A percentile compares a stretch with the other conserved stretches of the same genome.
Evolutionary conservation across 208 protist genomes (phyloP).

Genomic region (Crithidia acanthocephali): DNA sequence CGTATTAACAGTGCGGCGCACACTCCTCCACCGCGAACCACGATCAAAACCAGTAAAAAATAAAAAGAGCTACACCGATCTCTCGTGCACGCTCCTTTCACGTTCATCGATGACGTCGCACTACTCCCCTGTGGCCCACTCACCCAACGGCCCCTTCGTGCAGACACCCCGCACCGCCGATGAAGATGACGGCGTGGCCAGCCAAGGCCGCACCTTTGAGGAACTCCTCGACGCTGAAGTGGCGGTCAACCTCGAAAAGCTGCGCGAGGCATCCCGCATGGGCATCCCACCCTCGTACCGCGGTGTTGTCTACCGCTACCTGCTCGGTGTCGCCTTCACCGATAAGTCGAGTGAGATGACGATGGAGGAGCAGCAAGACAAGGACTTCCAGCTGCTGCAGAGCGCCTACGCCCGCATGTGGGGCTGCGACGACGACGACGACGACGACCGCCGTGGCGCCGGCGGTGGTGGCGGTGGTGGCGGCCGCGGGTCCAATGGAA

Average conservation of each 20-base stretch:
- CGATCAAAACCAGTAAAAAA: too few relatives aligned
- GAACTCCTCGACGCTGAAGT: slow-evolving; percentile 88
- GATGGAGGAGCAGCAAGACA: slow-evolving; percentile 81
- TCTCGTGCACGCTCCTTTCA: too few relatives aligned
- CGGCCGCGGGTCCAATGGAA: slow-evolving; percentile 7
- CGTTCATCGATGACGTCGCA: background rate
- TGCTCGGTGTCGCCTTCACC: slow-evolving; percentile 72
- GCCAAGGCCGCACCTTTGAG: slow-evolving; percentile 62
- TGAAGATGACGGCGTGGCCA: slow-evolving; percentile 23
- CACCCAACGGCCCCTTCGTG: slow-evolving; percentile 10
- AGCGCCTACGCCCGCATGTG: slow-evolving; percentile 46
- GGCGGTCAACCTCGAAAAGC: slow-evolving; percentile 60
- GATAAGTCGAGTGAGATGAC: slow-evolving; percentile 89
- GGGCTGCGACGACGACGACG: slow-evolving; percentile 28
- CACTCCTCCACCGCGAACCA: too few relatives aligned
- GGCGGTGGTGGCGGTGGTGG: slow-evolving; percentile 14
- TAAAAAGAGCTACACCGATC: too few relatives aligned
- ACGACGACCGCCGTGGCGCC: slow-evolving; percentile 18
- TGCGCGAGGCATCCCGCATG: slow-evolving; percentile 78
- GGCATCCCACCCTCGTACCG: slow-evolving; percentile 73
- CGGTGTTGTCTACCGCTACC: slow-evolving; percentile 83
- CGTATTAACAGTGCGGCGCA: too few relatives aligned
- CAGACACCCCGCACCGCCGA: slow-evolving; percentile 16
- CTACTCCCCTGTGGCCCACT: slow-evolving; percentile 13
- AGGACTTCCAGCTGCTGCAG: slow-evolving; percentile 71